phyloP scores from a whole-genome alignment of 108 stramenopile genomes.

The Thalassiosira profunda region DNA sequence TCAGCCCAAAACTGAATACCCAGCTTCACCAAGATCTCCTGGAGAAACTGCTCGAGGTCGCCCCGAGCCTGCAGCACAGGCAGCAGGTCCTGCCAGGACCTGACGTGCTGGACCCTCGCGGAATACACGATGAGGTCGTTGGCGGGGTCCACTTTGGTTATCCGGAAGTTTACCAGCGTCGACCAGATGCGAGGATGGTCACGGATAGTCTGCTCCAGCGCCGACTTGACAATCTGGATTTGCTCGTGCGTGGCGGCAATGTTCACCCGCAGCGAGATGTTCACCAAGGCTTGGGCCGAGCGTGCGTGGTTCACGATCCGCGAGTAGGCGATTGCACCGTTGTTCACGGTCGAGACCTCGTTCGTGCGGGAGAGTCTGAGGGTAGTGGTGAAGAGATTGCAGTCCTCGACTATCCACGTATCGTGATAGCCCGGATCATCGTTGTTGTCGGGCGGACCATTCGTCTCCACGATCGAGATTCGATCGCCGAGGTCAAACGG shows the following conservation, averaged over 20 bases:
- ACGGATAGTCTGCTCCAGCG: slow-evolving; percentile 56
- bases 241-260: slow-evolving; percentile 58
- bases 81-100: slow-evolving; percentile 67
- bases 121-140: slow-evolving; percentile 44
- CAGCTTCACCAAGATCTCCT: slow-evolving; percentile 48
- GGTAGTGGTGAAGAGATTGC: slow-evolving; percentile 74
- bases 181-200: slow-evolving; percentile 74
- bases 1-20: slow-evolving; percentile 61
- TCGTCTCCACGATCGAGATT: slow-evolving; percentile 63
- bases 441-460: slow-evolving; percentile 18
- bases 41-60: slow-evolving; percentile 55
- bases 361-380: slow-evolving; percentile 68
- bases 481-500: slow-evolving; percentile 89
- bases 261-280: slow-evolving; percentile 41
- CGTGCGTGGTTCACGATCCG: slow-evolving; percentile 78
- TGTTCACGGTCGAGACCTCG: slow-evolving; percentile 76
- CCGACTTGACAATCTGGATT: slow-evolving; percentile 58
- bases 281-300: slow-evolving; percentile 66
- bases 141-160: slow-evolving; percentile 55
- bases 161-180: slow-evolving; percentile 56
- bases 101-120: slow-evolving; percentile 60
- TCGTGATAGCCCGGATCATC: slow-evolving; percentile 35
- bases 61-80: slow-evolving; percentile 53
- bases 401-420: slow-evolving; percentile 86
- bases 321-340: slow-evolving; percentile 55